A percentile compares a stretch with the other conserved stretches of the same genome.
These are phyloP conservation scores for Apium graveolens DNA, from an alignment of 129 eudicot genomes.

Conservation along the genomic window DNA sequence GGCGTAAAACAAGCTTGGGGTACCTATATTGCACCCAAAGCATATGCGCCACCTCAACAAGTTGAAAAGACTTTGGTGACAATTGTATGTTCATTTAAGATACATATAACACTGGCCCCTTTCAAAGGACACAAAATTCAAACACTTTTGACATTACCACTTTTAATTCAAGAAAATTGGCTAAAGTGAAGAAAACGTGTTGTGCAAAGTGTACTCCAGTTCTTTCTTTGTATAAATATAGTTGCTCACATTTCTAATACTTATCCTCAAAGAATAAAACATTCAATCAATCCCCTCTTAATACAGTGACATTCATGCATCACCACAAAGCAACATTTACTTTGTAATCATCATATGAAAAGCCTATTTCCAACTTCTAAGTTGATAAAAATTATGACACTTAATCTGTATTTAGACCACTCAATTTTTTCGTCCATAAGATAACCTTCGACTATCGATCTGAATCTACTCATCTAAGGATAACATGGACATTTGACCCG, in stretches of 20 bases:
- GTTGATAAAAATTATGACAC: neutral
- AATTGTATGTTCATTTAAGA: neutral
- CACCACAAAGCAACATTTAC: neutral
- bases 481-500: neutral
- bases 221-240: neutral
- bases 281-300: constrained; percentile 14
- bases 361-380: neutral
- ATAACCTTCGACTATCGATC: neutral
- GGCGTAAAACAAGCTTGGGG: neutral
- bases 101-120: neutral
- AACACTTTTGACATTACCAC: neutral
- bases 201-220: constrained; percentile 14
- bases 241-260: constrained; percentile 8
- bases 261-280: constrained; percentile 19
- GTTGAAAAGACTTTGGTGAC: neutral
- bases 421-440: neutral
- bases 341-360: neutral
- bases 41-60: constrained; percentile 2
- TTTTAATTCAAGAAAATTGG: constrained; percentile 1
- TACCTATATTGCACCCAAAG: neutral
- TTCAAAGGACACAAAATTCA: constrained; percentile 1
- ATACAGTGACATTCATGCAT: constrained; percentile 1
- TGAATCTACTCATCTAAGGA: neutral
- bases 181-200: constrained; percentile 15
- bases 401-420: neutral